Conservation (phyloP, 192 early-diverging fungal genomes). For the Backusella sp. region DNA sequence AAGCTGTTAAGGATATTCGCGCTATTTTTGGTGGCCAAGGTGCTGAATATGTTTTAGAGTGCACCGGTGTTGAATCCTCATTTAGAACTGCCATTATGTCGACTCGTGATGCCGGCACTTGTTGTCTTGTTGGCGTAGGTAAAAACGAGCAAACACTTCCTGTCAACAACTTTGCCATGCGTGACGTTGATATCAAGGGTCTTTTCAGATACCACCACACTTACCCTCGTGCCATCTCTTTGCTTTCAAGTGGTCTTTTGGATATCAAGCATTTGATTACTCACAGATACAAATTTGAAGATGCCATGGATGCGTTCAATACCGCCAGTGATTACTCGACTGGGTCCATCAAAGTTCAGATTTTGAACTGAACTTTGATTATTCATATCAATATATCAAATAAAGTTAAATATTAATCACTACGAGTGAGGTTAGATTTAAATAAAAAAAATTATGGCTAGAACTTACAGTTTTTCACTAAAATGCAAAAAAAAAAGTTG, state of each 20-base stretch:
- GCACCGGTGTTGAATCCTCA: conserved; percentile 33
- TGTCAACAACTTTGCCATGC: conserved; percentile 31
- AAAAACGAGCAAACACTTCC: conserved; percentile 30
- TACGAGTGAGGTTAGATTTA: too few species aligned
- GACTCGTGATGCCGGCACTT: conserved; percentile 29
- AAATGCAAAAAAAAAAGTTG: too few species aligned
- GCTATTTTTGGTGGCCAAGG: conserved; percentile 15
- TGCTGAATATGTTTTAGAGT: conserved; percentile 32
- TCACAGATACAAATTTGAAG: conserved; percentile 33
- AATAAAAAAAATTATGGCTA: too few species aligned
- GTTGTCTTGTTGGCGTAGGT: conserved; percentile 35
- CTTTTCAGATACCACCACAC: conserved; percentile 35
- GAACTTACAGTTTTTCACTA: too few species aligned
- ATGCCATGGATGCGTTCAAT: conserved; percentile 36
- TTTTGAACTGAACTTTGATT: conserved; percentile 15
- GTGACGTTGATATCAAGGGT: conserved; percentile 32
- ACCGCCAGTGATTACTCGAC: conserved; percentile 18
- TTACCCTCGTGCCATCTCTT: conserved; percentile 24
- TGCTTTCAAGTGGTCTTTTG: conserved; percentile 26
- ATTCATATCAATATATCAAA: too few species aligned
- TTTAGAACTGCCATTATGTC: conserved; percentile 31
- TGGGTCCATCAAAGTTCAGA: conserved; percentile 26
- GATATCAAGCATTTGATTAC: conserved; percentile 35
- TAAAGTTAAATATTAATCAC: too few species aligned
- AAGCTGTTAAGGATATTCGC: conserved; percentile 21